Base-by-base conservation (phyloP, 31 red algal genomes). In the Endocladia muricata region DNA sequence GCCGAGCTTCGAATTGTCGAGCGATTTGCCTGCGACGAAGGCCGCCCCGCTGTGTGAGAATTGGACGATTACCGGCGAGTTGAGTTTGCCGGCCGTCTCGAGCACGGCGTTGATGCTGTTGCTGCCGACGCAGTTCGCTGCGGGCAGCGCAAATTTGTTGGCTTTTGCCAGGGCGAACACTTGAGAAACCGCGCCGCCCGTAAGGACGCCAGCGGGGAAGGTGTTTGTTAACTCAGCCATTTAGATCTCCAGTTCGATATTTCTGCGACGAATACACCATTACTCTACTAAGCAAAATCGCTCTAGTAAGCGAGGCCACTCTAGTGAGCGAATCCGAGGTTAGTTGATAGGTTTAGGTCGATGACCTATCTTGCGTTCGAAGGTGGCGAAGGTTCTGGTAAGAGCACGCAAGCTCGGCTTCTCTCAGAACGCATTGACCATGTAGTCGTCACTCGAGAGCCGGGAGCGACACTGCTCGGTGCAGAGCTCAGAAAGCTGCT, bases 31-130 rank as follows among this genome's bases (percentile, higher is more conserved):
- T 3, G 89, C 89, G 34, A 70, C 31, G 76, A 93, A 93, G 25
- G 66, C 37, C 43, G 65, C 55, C 15, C 89, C 89, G 32, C 89
- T 82, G 38, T 81, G 78, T 25, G 89, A 93, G 43, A 93, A 85
- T 65, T 93, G 89, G 56, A 93, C 61, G 42, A 93, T 93, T 65
- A 93, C 35, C 44, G 89, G 89, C 25, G 81, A 79, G 22, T 92
- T 92, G 9, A 78, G 66, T 42, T 86, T 66, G 48, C 60, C 41
- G 3, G 89, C 89, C 3, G 79, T 44, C 65, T 92, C 89, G 29
- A 92, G 39, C 21, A 70, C 89, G 15, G 81, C 89, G 82, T 92
- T 92, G 34, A 86, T 55, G 37, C 81, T 86, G 44, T 40, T 67
- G 42, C 59, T 79, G 29, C 58, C 61, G 15, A 59, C 66, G 58